Base-by-base conservation (phyloP, 2,329 filamentous ascomycete genomes). In the Proliferodiscus dingleyae region DNA sequence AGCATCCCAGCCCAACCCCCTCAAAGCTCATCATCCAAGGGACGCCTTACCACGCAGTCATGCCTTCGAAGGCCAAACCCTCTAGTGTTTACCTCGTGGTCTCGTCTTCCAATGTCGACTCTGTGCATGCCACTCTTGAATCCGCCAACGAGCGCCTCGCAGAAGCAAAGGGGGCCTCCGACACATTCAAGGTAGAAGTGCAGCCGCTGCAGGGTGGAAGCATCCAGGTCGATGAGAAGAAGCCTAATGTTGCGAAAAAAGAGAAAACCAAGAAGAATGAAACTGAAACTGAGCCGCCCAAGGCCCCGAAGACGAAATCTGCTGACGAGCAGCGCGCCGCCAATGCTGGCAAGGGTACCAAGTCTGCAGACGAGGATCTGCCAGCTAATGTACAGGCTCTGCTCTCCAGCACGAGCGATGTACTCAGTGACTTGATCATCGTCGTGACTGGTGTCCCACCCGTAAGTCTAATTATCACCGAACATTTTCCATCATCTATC, bases 401-500 rank as follows among this genome's bases (percentile, higher is more conserved):
- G 11, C 29, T 59, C 10, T 42, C 37, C 1, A 42, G 51, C 2
- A 46, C 34, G 11, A 52, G 55, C 4, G 34, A 18, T 22, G 32
- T 41, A 1, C 28, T 59, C 19, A 30, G 26, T 1, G 54, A 51
- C 1, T 43, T 46, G 24, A 45, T 33, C 2, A 41, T 59, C 10
- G 43, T 52, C 5, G 51, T 60, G 11, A 59, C 55, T 2, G 57
- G 57, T 24, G 37, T 55, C 10, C 55, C 52, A 6, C 55, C 53
- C 8, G 28, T 30, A 13, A 13, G 28, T 30, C 2, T 13, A n/a
- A n/a, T n/a, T n/a, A n/a, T n/a, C n/a, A n/a, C n/a, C n/a, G n/a
- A n/a, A n/a, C n/a, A n/a, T n/a, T n/a, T n/a, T n/a, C n/a, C n/a
- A n/a, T n/a, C n/a, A n/a, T n/a, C n/a, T n/a, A n/a, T n/a, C n/a